These are phyloP conservation scores for Clonostachys rhizophaga DNA, from an alignment of 2,329 filamentous ascomycete genomes.

Conservation along the genomic window DNA sequence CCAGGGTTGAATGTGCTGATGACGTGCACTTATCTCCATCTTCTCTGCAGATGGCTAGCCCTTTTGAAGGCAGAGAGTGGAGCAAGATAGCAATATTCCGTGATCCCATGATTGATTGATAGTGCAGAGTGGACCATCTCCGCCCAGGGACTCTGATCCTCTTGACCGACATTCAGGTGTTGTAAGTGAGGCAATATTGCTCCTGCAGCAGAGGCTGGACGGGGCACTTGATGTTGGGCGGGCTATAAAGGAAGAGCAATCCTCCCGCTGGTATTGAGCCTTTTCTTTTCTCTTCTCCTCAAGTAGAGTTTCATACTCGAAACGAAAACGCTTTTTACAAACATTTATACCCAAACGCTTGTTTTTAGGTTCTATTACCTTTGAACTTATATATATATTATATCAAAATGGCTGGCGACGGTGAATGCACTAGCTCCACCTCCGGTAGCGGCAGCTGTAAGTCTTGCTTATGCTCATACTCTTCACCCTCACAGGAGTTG, in stretches of 20 bases:
- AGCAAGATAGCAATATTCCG: no score
- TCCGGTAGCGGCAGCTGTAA: slow-evolving; percentile 28
- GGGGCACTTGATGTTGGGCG: no score
- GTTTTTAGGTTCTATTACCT: slow-evolving; percentile 2
- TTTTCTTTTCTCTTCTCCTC: slow-evolving; percentile 1
- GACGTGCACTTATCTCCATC: no score
- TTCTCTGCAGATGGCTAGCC: no score
- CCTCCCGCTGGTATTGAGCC: background rate
- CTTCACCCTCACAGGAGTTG: background rate
- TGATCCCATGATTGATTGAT: no score
- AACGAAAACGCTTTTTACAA: slow-evolving; percentile 3
- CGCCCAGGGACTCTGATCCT: no score
- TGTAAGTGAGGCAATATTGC: no score
- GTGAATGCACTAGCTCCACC: slow-evolving; percentile 27
- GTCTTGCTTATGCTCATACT: background rate
- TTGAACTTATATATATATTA: slow-evolving; percentile 6
- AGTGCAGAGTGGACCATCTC: no score
- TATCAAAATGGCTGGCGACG: slow-evolving; percentile 27
- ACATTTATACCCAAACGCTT: background rate
- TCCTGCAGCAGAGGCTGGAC: no score
- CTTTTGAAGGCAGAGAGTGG: no score
- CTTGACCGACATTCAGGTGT: no score
- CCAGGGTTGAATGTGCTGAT: no score
- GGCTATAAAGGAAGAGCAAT: slow-evolving; percentile 3
- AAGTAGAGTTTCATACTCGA: slow-evolving; percentile 7